phyloP scores from a whole-genome alignment of 2,329 filamentous ascomycete species.

The Blumeria hordei region DNA sequence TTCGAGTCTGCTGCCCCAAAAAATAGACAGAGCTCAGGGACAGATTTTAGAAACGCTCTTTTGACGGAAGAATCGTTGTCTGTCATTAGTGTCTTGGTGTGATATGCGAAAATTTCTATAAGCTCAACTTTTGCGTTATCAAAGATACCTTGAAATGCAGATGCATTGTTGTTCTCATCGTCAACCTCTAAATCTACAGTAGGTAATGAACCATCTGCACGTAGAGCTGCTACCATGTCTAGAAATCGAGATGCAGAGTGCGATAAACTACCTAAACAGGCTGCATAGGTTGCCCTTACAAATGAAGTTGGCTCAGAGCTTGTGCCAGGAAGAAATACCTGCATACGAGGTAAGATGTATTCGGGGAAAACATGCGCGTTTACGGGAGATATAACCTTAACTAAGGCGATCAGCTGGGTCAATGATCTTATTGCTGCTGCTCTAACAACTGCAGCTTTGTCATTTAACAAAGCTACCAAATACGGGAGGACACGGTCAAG shows the following conservation, averaged over 20 bases:
- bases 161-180: constrained; percentile 38
- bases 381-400: constrained; percentile 63
- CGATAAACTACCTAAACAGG: constrained; percentile 71
- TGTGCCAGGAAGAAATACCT: constrained; percentile 29
- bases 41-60: constrained; percentile 73
- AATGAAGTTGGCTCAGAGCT: constrained; percentile 36
- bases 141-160: constrained; percentile 60
- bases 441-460: constrained; percentile 63
- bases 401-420: constrained; percentile 68
- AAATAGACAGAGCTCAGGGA: constrained; percentile 80
- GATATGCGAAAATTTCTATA: constrained; percentile 59
- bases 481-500: constrained; percentile 84
- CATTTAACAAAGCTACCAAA: constrained; percentile 57
- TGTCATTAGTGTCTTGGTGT: constrained; percentile 75
- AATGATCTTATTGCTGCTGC: constrained; percentile 68
- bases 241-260: constrained; percentile 66
- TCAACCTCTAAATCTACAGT: constrained; percentile 60
- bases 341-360: constrained; percentile 41
- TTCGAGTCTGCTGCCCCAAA: constrained; percentile 82
- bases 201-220: constrained; percentile 60
- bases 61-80: constrained; percentile 70
- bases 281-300: constrained; percentile 76
- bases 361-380: constrained; percentile 47
- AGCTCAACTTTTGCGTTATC: constrained; percentile 71
- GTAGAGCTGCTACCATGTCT: constrained; percentile 71